Percentiles rank a stretch among this genome's conserved stretches.
These are phyloP conservation scores for Mycena vitilis DNA, from an alignment of 768 basidiomycete species.

Conservation along the genomic window DNA sequence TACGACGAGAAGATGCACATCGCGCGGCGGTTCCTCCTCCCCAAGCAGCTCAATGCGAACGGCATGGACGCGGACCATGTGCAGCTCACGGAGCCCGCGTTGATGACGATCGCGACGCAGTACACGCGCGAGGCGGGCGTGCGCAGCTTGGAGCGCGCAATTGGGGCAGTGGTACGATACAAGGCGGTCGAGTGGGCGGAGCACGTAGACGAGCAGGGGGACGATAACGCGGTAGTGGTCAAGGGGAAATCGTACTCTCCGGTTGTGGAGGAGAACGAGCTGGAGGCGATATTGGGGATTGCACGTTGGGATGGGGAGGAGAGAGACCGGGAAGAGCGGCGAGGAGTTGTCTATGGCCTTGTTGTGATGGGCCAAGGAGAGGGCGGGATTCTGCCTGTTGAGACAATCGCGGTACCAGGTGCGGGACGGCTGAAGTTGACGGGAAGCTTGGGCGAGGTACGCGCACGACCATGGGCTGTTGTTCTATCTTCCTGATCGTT, in stretches of 20 bases:
- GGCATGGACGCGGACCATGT: conserved; percentile 74
- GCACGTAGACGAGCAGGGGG: conserved; percentile 55
- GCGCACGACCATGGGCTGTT: not conserved
- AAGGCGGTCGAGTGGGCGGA: conserved; percentile 95
- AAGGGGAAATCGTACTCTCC: conserved; percentile 61
- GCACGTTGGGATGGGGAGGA: conserved; percentile 86
- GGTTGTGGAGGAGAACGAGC: conserved; percentile 72
- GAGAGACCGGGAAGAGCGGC: conserved; percentile 74
- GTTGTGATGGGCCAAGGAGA: conserved; percentile 92
- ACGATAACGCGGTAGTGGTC: conserved; percentile 24
- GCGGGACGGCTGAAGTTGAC: conserved; percentile 80
- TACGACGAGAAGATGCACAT: conserved; percentile 94
- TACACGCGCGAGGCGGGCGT: conserved; percentile 96
- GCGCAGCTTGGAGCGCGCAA: conserved; percentile 86
- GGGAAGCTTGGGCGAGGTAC: conserved; percentile 83
- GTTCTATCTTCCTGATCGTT: not conserved
- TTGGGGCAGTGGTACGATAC: conserved; percentile 88
- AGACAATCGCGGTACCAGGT: conserved; percentile 84
- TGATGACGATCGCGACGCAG: conserved; percentile 77
- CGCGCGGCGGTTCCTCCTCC: conserved; percentile 86
- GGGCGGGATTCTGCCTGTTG: conserved; percentile 87
- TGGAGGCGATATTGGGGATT: conserved; percentile 88
- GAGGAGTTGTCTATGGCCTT: conserved; percentile 86
- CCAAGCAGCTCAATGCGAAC: conserved; percentile 87
- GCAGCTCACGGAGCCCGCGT: conserved; percentile 72